Conservation (phyloP, 257 asterid genomes). For the Leonotis leonurus region DNA sequence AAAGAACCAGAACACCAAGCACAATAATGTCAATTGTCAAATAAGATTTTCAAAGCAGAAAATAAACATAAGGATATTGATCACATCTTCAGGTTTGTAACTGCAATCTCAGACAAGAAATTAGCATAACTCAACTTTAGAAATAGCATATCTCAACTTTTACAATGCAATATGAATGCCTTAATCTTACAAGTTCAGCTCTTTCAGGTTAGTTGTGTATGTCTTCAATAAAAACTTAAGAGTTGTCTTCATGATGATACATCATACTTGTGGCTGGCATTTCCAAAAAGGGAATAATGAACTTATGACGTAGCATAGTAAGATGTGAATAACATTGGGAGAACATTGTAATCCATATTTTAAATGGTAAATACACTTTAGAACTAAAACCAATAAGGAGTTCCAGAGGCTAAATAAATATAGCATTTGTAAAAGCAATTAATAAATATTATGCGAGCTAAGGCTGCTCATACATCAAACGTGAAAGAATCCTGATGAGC, state of each 20-base stretch:
- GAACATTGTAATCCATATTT: neutral
- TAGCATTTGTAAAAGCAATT: neutral
- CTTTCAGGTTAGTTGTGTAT: neutral
- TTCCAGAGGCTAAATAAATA: neutral
- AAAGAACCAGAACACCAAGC: constrained; percentile 1
- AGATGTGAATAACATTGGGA: neutral
- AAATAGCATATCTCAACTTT: neutral
- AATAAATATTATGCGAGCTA: neutral
- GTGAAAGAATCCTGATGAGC: neutral
- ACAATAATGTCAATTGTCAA: neutral
- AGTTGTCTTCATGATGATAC: neutral
- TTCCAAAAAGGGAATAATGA: neutral
- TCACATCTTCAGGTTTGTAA: neutral
- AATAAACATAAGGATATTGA: neutral
- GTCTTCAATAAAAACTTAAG: neutral
- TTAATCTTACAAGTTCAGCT: neutral
- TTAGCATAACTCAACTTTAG: neutral
- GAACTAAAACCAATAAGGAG: neutral
- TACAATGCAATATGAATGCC: neutral
- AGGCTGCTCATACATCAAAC: neutral
- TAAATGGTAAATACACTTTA: neutral
- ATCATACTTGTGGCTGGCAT: neutral
- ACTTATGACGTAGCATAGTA: neutral
- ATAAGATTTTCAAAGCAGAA: neutral
- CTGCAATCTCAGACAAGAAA: neutral